These are phyloP conservation scores for Lycium barbarum DNA, from an alignment of 257 asterid species.

Conservation along the genomic window DNA sequence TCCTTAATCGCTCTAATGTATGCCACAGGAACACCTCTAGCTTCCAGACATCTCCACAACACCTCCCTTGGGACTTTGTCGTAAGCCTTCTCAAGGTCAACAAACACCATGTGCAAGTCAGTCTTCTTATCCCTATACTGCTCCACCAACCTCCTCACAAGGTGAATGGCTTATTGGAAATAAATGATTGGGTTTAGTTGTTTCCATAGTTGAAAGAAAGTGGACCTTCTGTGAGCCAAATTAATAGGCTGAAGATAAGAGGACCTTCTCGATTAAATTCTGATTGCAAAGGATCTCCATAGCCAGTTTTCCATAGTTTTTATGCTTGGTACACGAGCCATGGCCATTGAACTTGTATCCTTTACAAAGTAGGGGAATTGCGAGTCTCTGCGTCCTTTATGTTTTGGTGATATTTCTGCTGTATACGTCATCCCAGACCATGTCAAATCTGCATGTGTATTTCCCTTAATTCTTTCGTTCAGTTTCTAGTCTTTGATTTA, in stretches of 20 bases:
- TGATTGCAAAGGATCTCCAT: constrained; percentile 12
- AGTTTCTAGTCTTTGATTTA: not conserved
- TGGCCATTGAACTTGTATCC: constrained; percentile 18
- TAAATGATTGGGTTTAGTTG: constrained; percentile 11
- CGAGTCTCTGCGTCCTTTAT: not conserved
- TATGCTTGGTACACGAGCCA: not conserved
- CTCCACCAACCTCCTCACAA: no score
- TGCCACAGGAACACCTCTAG: no score
- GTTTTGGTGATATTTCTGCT: not conserved
- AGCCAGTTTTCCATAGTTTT: not conserved
- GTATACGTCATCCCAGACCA: not conserved
- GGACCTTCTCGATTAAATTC: not conserved
- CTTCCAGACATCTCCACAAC: no score
- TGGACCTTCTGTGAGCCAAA: not conserved
- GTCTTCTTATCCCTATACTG: no score
- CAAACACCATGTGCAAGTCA: no score
- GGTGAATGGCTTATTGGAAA: not conserved
- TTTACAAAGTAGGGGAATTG: not conserved
- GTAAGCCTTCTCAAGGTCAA: no score
- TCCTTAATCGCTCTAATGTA: no score
- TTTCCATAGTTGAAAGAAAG: constrained; percentile 12
- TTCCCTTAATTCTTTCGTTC: constrained; percentile 10
- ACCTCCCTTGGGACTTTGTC: no score
- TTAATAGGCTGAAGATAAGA: constrained; percentile 1
- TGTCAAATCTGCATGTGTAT: constrained; percentile 12